phyloP scores from a whole-genome alignment of 2,329 filamentous ascomycete species.

The Penicillium thymicola region DNA sequence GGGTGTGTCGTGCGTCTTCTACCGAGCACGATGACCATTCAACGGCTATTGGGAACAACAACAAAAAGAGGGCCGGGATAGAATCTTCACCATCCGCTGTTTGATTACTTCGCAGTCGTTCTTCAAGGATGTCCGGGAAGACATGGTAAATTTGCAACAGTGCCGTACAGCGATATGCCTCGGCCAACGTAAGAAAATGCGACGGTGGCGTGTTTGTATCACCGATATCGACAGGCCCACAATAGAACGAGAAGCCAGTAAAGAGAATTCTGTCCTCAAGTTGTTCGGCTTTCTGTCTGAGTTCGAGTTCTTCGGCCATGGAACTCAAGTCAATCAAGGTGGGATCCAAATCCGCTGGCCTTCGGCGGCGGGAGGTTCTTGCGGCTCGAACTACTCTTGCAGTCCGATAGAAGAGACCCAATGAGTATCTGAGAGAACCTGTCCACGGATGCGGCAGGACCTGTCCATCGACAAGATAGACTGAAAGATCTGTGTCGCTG shows the following conservation, averaged over 20 bases:
- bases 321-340: conserved; percentile 17
- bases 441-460: conserved; percentile 22
- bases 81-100: conserved; percentile 3
- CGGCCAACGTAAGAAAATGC: conserved; percentile 23
- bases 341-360: conserved; percentile 8
- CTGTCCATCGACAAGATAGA: conserved; percentile 23
- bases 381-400: conserved; percentile 17
- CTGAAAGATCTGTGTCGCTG: conserved; percentile 15
- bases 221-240: conserved; percentile 22
- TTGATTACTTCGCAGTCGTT: conserved; percentile 12
- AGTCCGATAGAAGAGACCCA: conserved; percentile 19
- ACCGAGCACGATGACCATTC: conserved; percentile 8
- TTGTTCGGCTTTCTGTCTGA: conserved; percentile 17
- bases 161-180: conserved; percentile 21
- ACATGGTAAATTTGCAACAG: conserved; percentile 25
- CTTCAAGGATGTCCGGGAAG: conserved; percentile 21
- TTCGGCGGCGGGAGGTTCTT: conserved; percentile 15
- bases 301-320: conserved; percentile 18
- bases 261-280: conserved; percentile 22
- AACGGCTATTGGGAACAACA: conserved; percentile 11
- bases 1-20: conserved; percentile 16
- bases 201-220: conserved; percentile 23
- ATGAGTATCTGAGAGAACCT: conserved; percentile 19
- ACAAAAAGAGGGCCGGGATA: conserved; percentile 15
- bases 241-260: conserved; percentile 21